Evolutionary conservation across 2,329 filamentous ascomycete genomes (phyloP), one percentile per base, ranked within the genome.

Genomic region (Cordyceps javanica): DNA sequence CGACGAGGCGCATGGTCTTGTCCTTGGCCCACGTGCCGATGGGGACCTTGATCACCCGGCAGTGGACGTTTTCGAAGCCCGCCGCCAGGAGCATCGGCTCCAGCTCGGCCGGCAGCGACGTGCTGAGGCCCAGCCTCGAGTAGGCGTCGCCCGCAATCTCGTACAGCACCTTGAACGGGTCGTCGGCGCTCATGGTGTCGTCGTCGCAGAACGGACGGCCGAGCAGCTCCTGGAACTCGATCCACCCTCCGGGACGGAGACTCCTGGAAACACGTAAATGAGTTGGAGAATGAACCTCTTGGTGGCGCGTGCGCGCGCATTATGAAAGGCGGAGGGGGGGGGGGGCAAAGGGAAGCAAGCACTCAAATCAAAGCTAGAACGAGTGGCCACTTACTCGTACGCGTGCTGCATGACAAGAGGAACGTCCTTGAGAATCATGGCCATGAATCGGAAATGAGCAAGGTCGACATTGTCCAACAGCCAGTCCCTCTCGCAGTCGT

Each of bases 401-500:
- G 69, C 67, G 49, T 70, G 69, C 25, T 61, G 59, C 59, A 81
- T 79, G 5, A 82, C 73, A 48, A 76, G 73, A 21, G 72, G 67
- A 21, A 82, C 64, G 62, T 86, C 74, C n/a, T 73, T 70, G 41
- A 88, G 74, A 30, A 77, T 74, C 26, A 62, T 73, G 63, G 74
- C 82, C 73, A 72, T 78, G 64, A 65, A 77, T 63, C 70, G 75
- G 64, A 76, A 79, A 73, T 76, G 77, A 1, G 86, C 77, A 61
- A 81, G 76, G 66, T 86, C 82, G 64, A 81, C 85, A 55, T 78
- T 72, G 51, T 79, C 81, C 26, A 73, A 71, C 5, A 70, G 61
- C 85, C 85, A 88, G 9, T 81, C 75, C 48, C 80, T 74, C 61
- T 86, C 70, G 52, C 79, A 77, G 64, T 87, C 83, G 63, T 87